Base-by-base conservation (phyloP, 2,329 filamentous ascomycete genomes). In the Celoporthe dispersa region DNA sequence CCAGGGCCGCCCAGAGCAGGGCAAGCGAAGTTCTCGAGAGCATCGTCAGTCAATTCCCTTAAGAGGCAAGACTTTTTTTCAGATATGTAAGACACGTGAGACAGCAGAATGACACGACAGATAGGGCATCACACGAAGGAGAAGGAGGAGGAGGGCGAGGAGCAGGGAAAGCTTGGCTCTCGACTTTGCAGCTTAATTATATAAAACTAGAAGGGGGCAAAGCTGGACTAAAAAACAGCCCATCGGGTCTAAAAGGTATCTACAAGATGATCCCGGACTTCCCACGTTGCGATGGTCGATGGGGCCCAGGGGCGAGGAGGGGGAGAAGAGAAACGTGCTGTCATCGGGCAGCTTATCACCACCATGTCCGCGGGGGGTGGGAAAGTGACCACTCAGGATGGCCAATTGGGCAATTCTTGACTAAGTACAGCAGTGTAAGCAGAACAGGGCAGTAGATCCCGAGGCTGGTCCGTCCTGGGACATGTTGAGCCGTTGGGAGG, bases 1-100 rank as follows among this genome's bases (percentile, higher is more conserved):
- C 88, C 66, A 84, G 75, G 60, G 86, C 85, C 39, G 84, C 85
- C 62, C 86, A 80, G 70, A 82, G 78, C 22, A 84, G 74, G 19
- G 77, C 69, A 33, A 83, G 60, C 28, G 83, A 70, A 66, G 74
- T 72, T 3, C 72, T 69, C 33, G 73, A 73, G 53, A 79, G 33
- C 79, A 80, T 81, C 22, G 51, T 76, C 53, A 31, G 14, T 11
- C 44, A n/a, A n/a, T 48, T 48, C n/a, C 7, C 5, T n/a, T n/a
- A 5, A n/a, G 7, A 48, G 2, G 44, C 22, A 48, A 9, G 19
- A 11, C 2, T n/a, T 7, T n/a, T 48, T 39, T 39, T n/a, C 44
- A 48, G 44, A 2, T 39, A 8, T 35, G 44, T 48, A 48, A n/a
- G n/a, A n/a, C n/a, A n/a, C n/a, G n/a, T n/a, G 22, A n/a, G 44